Conservation (phyloP, 2,329 filamentous ascomycete genomes). For the Capronia americana region DNA sequence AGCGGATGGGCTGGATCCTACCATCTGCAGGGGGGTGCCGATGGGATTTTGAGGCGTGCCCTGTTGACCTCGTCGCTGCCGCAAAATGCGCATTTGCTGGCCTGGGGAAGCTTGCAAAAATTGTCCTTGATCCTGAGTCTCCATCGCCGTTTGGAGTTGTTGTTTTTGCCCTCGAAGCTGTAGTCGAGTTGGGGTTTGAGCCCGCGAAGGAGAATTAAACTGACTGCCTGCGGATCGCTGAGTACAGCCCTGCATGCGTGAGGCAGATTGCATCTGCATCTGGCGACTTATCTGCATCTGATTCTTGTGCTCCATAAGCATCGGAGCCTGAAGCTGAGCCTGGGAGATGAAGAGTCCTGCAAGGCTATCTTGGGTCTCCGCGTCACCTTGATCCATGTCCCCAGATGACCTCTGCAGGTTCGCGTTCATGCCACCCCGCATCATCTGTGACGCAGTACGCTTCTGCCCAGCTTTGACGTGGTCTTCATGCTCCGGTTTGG, state of each 20-base stretch:
- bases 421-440: neutral
- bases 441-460: constrained; percentile 14
- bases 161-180: neutral
- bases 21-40: neutral
- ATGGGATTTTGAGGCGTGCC: neutral
- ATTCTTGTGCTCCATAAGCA: neutral
- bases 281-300: neutral
- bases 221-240: constrained; percentile 1
- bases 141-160: neutral
- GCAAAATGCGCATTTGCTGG: neutral
- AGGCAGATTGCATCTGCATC: neutral
- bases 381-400: neutral
- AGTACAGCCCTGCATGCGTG: neutral
- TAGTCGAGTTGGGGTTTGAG: neutral
- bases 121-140: neutral
- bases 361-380: neutral
- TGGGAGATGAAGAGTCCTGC: neutral
- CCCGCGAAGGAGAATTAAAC: neutral
- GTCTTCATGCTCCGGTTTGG: neutral
- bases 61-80: neutral
- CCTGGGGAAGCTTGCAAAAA: neutral
- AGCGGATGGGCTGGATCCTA: neutral
- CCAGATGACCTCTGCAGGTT: neutral
- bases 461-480: constrained; percentile 3
- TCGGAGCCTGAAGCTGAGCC: neutral